Conservation (phyloP, 768 basidiomycete genomes). For the Butyriboletus loyo region DNA sequence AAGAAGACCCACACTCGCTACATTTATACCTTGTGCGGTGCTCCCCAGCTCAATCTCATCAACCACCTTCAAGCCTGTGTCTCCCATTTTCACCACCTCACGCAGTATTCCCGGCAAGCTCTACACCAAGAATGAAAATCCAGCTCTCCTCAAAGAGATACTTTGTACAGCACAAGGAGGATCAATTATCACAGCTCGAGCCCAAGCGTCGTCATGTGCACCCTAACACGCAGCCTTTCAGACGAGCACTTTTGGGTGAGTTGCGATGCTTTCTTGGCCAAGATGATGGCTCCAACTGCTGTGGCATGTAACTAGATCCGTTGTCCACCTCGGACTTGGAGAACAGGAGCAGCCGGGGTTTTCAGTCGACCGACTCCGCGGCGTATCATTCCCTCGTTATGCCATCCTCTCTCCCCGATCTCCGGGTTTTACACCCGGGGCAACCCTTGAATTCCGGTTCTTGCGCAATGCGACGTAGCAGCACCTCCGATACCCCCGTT, state of each 20-base stretch:
- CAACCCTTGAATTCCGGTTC: conserved; percentile 10
- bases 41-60: conserved; percentile 13
- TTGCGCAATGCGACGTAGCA: conserved; percentile 8
- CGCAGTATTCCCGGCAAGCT: neutral
- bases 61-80: conserved; percentile 1
- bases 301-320: conserved; percentile 22
- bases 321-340: conserved; percentile 21
- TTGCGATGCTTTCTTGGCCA: neutral
- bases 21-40: conserved; percentile 26
- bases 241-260: conserved; percentile 28
- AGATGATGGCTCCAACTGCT: neutral
- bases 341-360: conserved; percentile 13
- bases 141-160: conserved; percentile 17
- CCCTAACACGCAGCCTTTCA: conserved; percentile 1
- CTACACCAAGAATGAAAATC: conserved; percentile 11
- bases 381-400: conserved; percentile 9
- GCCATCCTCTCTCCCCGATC: conserved; percentile 14
- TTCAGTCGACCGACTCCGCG: conserved; percentile 3
- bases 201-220: conserved; percentile 23
- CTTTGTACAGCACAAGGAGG: conserved; percentile 17
- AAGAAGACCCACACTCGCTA: conserved; percentile 15
- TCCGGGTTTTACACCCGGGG: conserved; percentile 2
- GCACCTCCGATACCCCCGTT: conserved; percentile 2
- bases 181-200: conserved; percentile 10
- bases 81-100: conserved; percentile 3